Evolutionary conservation across 805 yeast species (phyloP), one percentile per base, ranked within the genome.

Genomic region (Millerago galiae): DNA sequence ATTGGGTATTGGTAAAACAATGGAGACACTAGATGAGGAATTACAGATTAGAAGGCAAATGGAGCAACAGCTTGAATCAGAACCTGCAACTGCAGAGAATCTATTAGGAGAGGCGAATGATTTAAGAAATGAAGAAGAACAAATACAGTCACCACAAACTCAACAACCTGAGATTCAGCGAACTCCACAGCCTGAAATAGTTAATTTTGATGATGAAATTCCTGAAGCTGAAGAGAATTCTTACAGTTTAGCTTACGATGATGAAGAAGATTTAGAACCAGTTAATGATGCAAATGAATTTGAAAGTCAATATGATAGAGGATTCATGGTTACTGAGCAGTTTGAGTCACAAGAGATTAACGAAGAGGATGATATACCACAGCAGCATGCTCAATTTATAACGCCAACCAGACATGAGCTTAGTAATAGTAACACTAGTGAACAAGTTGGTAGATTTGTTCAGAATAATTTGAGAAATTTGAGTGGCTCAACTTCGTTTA

Each of bases 1-100:
- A 0, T 68, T 81, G 10, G 89, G 88, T 0, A 53, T 79, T 9
- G 66, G 68, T 3, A 76, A 71, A 55, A 81, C 85, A 1, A 66
- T 79, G 71, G 60, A 60, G 30, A 67, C 63, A 29, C 41, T 67
- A 16, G 38, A 51, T 9, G 66, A 64, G 30, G 66, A 63, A 35
- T 41, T 43, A 6, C 53, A 55, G 27, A 42, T 56, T 41, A 55
- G 49, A 40, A 48, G 51, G 34, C 61, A 54, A 31, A 44, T 56
- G 48, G 55, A 56, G 26, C 64, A 56, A 34, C 58, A 55, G 34
- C 38, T 38, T 35, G 51, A 50, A 11, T 41, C 42, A 5, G 53
- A 54, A 13, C 37, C 49, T 1, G 49, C 59, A 4, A 52, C 61
- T 8, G 56, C 56, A 8, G 62, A 58, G 46, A 58, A 57, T 30